Percentiles rank a stretch among this genome's conserved stretches.
Evolutionary conservation across 495 filamentous ascomycete genomes (phyloP).

Genomic region (Aspergillus asperescens): DNA sequence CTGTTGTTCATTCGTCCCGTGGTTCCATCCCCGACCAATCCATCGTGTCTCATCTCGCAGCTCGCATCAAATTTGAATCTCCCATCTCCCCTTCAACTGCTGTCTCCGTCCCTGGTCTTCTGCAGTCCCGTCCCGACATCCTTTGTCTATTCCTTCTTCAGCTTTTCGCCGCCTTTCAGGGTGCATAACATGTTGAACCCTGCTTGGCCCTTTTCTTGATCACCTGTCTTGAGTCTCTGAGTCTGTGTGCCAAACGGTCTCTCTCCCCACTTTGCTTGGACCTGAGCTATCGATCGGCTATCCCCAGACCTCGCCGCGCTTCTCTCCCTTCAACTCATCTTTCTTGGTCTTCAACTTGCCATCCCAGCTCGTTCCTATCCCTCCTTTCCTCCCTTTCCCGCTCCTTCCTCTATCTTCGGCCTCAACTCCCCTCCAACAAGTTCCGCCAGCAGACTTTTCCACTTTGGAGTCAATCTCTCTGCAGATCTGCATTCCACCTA

Average conservation of each 20-base stretch:
- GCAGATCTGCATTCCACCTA: slow-evolving; percentile 11
- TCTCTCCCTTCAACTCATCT: neutral
- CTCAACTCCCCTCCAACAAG: neutral
- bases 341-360: slow-evolving; percentile 12
- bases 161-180: slow-evolving; percentile 4
- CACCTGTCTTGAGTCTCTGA: slow-evolving; percentile 4
- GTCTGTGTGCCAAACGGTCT: no score
- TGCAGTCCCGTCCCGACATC: slow-evolving; percentile 17
- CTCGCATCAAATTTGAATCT: neutral
- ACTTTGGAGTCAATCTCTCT: slow-evolving; percentile 9
- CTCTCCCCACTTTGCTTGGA: slow-evolving; percentile 12
- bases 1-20: neutral
- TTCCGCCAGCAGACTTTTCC: slow-evolving; percentile 2
- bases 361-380: slow-evolving; percentile 14
- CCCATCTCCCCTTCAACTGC: neutral
- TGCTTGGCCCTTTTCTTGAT: slow-evolving; percentile 11
- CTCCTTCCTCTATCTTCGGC: neutral
- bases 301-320: slow-evolving; percentile 1
- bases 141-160: slow-evolving; percentile 13
- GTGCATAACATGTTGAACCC: slow-evolving; percentile 11
- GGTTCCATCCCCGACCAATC: neutral
- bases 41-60: neutral
- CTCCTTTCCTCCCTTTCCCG: slow-evolving; percentile 7
- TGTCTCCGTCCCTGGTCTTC: neutral
- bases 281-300: neutral